phyloP scores from a whole-genome alignment of 495 filamentous ascomycete genomes.

The Amorphotheca resinae region DNA sequence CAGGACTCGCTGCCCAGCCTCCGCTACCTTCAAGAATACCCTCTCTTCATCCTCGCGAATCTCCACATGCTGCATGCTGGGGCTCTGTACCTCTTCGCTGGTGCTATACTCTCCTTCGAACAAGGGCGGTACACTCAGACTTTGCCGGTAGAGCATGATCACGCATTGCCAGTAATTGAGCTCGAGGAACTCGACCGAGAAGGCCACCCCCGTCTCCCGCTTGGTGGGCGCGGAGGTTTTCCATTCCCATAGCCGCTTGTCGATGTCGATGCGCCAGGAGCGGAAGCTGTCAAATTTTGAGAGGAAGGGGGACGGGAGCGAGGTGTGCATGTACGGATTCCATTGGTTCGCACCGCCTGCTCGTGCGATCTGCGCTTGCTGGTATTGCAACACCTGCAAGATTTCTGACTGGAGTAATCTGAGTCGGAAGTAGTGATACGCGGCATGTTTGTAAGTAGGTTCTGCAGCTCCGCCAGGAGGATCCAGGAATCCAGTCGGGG shows the following conservation, averaged over 20 bases:
- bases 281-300: constrained; percentile 73
- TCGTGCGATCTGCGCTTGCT: constrained; percentile 53
- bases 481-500: constrained; percentile 57
- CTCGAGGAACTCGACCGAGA: constrained; percentile 76
- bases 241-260: constrained; percentile 75
- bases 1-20: constrained; percentile 86
- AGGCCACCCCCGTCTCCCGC: constrained; percentile 69
- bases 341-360: constrained; percentile 40
- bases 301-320: constrained; percentile 75
- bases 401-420: constrained; percentile 93
- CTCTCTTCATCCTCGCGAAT: constrained; percentile 75
- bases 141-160: constrained; percentile 91
- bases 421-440: constrained; percentile 84
- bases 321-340: constrained; percentile 64
- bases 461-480: constrained; percentile 33
- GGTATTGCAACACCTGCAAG: constrained; percentile 68
- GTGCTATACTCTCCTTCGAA: constrained; percentile 69
- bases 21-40: constrained; percentile 85
- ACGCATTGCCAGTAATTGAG: constrained; percentile 98
- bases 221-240: constrained; percentile 68
- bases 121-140: constrained; percentile 71
- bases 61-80: constrained; percentile 36
- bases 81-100: constrained; percentile 53
- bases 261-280: constrained; percentile 80
- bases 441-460: constrained; percentile 77